These are phyloP conservation scores for Lasiodiplodia sp. DNA, from an alignment of 2,329 filamentous ascomycete genomes.

Conservation along the genomic window DNA sequence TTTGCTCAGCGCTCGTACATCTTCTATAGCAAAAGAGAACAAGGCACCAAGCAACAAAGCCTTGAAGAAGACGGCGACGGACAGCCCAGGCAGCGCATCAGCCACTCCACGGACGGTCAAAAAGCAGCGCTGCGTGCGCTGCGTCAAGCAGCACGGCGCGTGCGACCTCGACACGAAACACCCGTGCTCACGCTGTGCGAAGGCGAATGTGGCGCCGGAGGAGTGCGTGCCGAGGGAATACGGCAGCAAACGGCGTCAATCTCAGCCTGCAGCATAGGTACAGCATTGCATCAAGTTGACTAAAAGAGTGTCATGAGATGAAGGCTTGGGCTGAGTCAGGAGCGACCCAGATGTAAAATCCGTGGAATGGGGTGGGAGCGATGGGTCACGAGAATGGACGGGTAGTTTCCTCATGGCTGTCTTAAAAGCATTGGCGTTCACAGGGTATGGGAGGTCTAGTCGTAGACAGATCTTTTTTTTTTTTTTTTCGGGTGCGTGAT, in stretches of 20 bases:
- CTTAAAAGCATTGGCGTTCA: too few species aligned
- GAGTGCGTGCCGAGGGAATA: slow-evolving; percentile 6
- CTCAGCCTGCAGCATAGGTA: neutral
- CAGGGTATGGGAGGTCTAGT: too few species aligned
- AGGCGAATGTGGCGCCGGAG: neutral
- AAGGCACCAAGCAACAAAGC: neutral
- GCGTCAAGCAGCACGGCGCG: slow-evolving; percentile 17
- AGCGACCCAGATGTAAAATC: too few species aligned
- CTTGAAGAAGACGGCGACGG: slow-evolving; percentile 3
- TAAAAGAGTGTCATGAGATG: neutral
- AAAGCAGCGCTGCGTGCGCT: slow-evolving; percentile 12
- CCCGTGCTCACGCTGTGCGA: slow-evolving; percentile 3
- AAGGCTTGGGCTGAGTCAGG: neutral
- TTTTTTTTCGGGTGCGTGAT: too few species aligned
- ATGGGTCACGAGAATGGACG: too few species aligned
- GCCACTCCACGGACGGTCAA: neutral
- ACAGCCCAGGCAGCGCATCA: neutral
- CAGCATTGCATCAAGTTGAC: neutral
- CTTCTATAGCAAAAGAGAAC: neutral
- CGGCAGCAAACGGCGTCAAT: neutral
- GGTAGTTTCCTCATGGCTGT: too few species aligned
- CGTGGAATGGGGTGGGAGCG: too few species aligned
- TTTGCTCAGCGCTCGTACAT: neutral
- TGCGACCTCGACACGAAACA: slow-evolving; percentile 4
- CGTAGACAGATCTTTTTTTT: too few species aligned